These are phyloP conservation scores for Jackrogersella minutella DNA, from an alignment of 495 filamentous ascomycete species.

Conservation along the genomic window DNA sequence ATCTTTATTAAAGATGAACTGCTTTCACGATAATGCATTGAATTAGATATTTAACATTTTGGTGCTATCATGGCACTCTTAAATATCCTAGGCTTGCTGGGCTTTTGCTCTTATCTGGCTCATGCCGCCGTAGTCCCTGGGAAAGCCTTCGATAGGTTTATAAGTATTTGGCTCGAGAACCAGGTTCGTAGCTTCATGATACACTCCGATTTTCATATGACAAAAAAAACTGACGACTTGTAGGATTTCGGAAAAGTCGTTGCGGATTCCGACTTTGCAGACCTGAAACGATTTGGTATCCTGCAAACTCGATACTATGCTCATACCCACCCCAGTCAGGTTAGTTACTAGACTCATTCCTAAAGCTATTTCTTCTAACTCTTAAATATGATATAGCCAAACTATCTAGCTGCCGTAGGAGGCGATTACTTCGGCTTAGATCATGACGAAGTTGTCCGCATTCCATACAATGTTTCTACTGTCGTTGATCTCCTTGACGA, in stretches of 20 bases:
- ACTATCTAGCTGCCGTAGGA: slow-evolving; percentile 67
- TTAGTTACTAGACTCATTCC: slow-evolving; percentile 37
- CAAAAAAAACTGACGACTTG: not conserved
- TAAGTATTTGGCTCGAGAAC: slow-evolving; percentile 78
- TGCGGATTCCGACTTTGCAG: slow-evolving; percentile 58
- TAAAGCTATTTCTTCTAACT: not conserved
- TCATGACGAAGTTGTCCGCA: slow-evolving; percentile 65
- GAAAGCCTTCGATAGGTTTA: slow-evolving; percentile 69
- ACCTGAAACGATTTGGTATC: slow-evolving; percentile 68
- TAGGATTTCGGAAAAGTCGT: slow-evolving; percentile 65
- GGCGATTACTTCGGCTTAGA: slow-evolving; percentile 76
- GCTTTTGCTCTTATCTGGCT: slow-evolving; percentile 4
- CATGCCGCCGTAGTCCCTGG: slow-evolving; percentile 54
- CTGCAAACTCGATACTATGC: slow-evolving; percentile 68
- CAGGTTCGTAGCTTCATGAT: slow-evolving; percentile 44
- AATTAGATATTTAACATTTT: not conserved
- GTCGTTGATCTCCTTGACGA: slow-evolving; percentile 72
- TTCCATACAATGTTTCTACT: slow-evolving; percentile 72
- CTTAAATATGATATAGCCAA: slow-evolving; percentile 53
- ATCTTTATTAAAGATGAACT: too few relatives aligned
- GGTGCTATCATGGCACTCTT: not conserved
- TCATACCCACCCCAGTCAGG: slow-evolving; percentile 64
- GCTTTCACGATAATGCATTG: not conserved
- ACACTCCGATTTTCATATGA: not conserved
- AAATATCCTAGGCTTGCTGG: slow-evolving; percentile 7